Evolutionary conservation across 371 early-diverging fungal genomes (phyloP).

Genomic region (Blastocladiella emersonii): DNA sequence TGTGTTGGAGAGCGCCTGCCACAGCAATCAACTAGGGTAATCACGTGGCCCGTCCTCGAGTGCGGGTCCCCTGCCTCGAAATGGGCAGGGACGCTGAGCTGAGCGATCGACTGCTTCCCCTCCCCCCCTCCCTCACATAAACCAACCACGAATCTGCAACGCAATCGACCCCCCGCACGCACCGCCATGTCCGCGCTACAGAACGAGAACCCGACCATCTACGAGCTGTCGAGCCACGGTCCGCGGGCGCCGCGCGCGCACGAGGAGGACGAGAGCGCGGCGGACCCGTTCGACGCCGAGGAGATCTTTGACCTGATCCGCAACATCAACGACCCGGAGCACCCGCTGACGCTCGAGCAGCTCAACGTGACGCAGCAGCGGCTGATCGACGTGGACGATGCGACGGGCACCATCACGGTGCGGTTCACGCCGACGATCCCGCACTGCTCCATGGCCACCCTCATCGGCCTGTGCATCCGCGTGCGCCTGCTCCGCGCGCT

Average conservation of each 20-base stretch:
- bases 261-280: conserved; percentile 50
- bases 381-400: conserved; percentile 65
- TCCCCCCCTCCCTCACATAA: too few relatives aligned
- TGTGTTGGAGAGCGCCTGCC: too few relatives aligned
- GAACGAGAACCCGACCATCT: conserved; percentile 76
- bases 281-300: conserved; percentile 66
- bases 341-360: conserved; percentile 91
- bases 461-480: conserved; percentile 96
- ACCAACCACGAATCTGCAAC: too few relatives aligned
- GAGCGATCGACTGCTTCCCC: too few relatives aligned
- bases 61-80: too few relatives aligned
- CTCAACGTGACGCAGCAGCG: conserved; percentile 79
- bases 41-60: too few relatives aligned
- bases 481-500: conserved; percentile 75
- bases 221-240: conserved; percentile 36
- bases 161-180: too few relatives aligned
- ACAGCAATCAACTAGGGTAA: too few relatives aligned
- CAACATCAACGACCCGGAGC: conserved; percentile 98
- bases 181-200: conserved; percentile 15
- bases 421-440: conserved; percentile 98
- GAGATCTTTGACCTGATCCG: conserved; percentile 90
- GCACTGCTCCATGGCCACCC: conserved; percentile 99
- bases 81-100: too few relatives aligned
- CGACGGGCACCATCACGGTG: conserved; percentile 45
- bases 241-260: conserved; percentile 34